Base-by-base conservation (phyloP, 805 yeast genomes). In the Ogataea pini region DNA sequence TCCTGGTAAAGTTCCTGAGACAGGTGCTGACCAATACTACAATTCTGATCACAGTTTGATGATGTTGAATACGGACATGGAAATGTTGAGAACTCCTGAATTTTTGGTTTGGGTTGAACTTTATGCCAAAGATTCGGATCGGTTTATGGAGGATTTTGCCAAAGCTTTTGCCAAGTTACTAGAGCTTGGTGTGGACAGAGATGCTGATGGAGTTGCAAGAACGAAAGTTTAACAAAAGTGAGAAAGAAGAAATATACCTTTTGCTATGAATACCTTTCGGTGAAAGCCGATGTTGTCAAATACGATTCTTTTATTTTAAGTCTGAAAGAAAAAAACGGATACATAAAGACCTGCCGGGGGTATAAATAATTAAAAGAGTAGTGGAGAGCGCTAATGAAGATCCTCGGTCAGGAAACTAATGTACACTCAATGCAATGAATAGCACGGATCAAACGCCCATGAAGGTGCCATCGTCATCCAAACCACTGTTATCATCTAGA, bases 31-130 rank as follows among this genome's bases (percentile, higher is more conserved):
- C 7, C 80, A 76, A 48, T 76, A 62, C 53, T 68, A 56, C 50
- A 71, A 71, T 49, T 45, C 56, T 3, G 71, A 71, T 47, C 62
- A 64, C 19, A 49, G 51, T 1, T 76, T 86, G 56, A 89, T 89
- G 96, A 89, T 89, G 96, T 69, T 89, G 45, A 89, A 88, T 24
- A 82, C 95, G 10, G 96, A 89, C 62, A 75, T 82, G 76, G 82
- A 88, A 13, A 29, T 67, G 42, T 62, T 79, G n/a, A 70, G 78
- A 56, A 91, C 85, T 65, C 75, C 80, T 3, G 71, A 67, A 42
- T 88, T 83, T 65, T 68, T 70, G 50, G 67, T 70, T 47, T 81
- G 84, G 78, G 91, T 85, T 13, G 76, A 82, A 57, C 68, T 69
- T 48, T 89, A 83, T 67, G 91, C 95, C 20, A 70, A 72, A 24